Evolutionary conservation across 1,139 yeast genomes (phyloP).

Genomic region (Blastobotrys indianensis): DNA sequence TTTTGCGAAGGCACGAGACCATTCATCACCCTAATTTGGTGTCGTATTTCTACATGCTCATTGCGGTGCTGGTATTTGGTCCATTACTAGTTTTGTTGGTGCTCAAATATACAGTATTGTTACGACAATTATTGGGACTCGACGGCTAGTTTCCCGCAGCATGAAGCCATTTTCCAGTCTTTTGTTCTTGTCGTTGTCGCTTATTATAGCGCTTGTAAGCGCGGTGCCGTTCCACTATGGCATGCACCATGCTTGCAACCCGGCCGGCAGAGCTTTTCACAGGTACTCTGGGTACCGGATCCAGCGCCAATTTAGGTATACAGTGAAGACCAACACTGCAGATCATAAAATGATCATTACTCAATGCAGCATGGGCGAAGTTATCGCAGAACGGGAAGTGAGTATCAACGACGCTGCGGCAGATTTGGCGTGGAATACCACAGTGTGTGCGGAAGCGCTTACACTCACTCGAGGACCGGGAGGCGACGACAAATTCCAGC

Average conservation of each 20-base stretch:
- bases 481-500: neutral
- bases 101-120: neutral
- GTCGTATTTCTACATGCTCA: neutral
- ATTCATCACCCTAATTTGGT: neutral
- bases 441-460: neutral
- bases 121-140: no score
- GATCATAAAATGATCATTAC: constrained; percentile 7
- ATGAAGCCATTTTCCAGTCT: no score
- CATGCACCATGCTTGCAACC: constrained; percentile 2
- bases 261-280: constrained; percentile 3
- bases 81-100: constrained; percentile 5
- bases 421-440: constrained; percentile 11
- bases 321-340: neutral
- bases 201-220: neutral
- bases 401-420: neutral
- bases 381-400: neutral
- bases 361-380: constrained; percentile 9
- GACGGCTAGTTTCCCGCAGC: no score
- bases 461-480: neutral
- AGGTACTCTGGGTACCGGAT: constrained; percentile 5
- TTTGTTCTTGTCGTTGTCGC: neutral
- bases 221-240: neutral
- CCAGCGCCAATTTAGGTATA: constrained; percentile 6
- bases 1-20: neutral
- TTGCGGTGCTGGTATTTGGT: constrained; percentile 1